Percentiles rank a stretch among this genome's conserved stretches.
Evolutionary conservation across 2,329 filamentous ascomycete species (phyloP).

Genomic region (Monosporascus cannonballus): DNA sequence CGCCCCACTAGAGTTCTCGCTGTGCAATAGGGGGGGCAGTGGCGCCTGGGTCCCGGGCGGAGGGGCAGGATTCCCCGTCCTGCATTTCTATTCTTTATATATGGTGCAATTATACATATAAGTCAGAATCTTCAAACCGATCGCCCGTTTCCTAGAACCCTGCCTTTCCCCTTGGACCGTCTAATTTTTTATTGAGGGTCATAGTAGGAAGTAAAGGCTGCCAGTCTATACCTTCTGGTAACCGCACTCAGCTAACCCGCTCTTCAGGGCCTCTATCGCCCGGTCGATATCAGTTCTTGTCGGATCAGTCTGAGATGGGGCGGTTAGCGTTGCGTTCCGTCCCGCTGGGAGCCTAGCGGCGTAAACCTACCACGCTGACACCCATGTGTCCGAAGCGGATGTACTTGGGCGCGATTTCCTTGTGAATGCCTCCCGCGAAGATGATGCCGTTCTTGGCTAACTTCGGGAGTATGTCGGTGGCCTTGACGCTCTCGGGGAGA

Average conservation of each 20-base stretch:
- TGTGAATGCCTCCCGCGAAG: conserved; percentile 93
- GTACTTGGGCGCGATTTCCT: conserved; percentile 89
- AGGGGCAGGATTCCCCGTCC: too few relatives aligned
- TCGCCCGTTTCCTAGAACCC: neutral
- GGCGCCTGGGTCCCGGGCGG: too few relatives aligned
- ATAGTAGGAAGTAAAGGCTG: neutral
- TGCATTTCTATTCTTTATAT: too few relatives aligned
- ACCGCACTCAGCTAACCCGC: conserved; percentile 68
- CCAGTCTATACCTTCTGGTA: conserved; percentile 41
- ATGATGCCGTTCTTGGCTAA: conserved; percentile 82
- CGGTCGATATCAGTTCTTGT: conserved; percentile 76
- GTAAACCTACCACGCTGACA: conserved; percentile 65
- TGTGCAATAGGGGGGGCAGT: too few relatives aligned
- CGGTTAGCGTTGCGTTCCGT: conserved; percentile 10
- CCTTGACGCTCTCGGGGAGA: conserved; percentile 76
- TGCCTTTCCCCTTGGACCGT: neutral
- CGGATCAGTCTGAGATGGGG: conserved; percentile 56
- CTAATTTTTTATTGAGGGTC: neutral
- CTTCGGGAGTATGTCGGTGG: conserved; percentile 77
- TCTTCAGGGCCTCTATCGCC: conserved; percentile 72
- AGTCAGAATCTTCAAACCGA: too few relatives aligned
- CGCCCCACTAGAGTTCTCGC: too few relatives aligned
- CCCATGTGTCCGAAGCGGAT: conserved; percentile 98
- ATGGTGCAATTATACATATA: neutral
- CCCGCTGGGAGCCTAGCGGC: neutral